phyloP scores from a whole-genome alignment of 2,329 filamentous ascomycete species.

The Harringtonia aguacate region DNA sequence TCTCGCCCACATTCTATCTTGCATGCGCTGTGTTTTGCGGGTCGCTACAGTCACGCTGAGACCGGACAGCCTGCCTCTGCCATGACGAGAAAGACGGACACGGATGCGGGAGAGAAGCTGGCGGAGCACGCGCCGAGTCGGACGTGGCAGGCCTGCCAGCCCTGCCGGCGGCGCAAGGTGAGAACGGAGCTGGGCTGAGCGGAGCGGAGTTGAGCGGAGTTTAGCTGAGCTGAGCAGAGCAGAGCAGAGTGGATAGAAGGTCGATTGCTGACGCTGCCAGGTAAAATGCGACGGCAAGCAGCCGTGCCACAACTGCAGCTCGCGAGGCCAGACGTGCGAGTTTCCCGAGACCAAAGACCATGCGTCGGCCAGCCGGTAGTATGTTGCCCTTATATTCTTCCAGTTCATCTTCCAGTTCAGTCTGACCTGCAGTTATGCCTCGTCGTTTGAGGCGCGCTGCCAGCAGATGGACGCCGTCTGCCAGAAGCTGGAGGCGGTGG shows the following conservation, averaged over 20 bases:
- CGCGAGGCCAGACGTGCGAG: conserved; percentile 12
- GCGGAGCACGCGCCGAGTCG: not conserved
- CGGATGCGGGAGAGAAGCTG: too few relatives aligned
- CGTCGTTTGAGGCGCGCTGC: conserved; percentile 14
- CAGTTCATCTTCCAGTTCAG: too few relatives aligned
- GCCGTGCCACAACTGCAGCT: conserved; percentile 16
- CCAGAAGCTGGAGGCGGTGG: conserved; percentile 13
- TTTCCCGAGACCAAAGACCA: conserved; percentile 15
- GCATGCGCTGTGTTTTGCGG: too few relatives aligned
- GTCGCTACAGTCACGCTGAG: too few relatives aligned
- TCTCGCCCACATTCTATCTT: too few relatives aligned
- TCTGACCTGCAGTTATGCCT: conserved; percentile 12
- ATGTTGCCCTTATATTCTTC: not conserved
- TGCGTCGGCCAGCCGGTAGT: conserved; percentile 14
- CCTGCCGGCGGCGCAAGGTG: not conserved
- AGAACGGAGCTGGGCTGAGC: too few relatives aligned
- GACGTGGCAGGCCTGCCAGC: not conserved
- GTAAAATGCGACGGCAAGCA: conserved; percentile 17
- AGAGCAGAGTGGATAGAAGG: too few relatives aligned
- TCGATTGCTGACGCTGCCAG: conserved; percentile 5
- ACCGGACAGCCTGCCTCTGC: too few relatives aligned
- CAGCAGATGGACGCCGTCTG: conserved; percentile 16
- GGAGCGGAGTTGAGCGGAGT: too few relatives aligned
- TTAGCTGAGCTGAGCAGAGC: too few relatives aligned
- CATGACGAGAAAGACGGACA: too few relatives aligned